Conservation (phyloP, 2,329 filamentous ascomycete genomes). For the Trichophyton rubrum region DNA sequence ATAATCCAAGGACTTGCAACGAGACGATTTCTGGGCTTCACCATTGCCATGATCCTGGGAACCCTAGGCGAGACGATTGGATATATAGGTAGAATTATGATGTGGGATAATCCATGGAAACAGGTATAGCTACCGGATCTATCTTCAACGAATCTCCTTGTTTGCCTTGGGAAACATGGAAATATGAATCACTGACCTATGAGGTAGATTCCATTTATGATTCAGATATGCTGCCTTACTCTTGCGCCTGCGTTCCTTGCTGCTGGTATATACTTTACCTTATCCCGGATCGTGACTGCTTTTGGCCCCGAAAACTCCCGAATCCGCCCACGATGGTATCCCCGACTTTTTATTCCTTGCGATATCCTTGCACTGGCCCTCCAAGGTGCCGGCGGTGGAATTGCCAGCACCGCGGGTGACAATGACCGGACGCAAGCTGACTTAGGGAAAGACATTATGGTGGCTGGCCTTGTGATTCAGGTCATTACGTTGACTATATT, state of each 20-base stretch:
- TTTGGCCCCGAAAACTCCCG: conserved; percentile 25
- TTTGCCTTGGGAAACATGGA: not conserved
- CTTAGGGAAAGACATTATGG: conserved; percentile 27
- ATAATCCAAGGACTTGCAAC: conserved; percentile 8
- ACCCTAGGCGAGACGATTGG: conserved; percentile 46
- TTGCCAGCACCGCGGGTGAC: conserved; percentile 34
- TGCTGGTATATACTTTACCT: conserved; percentile 51
- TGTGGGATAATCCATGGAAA: conserved; percentile 39
- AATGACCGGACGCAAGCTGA: conserved; percentile 12
- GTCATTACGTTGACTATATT: conserved; percentile 29
- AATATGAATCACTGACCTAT: not conserved
- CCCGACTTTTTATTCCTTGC: conserved; percentile 46
- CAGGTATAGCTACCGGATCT: conserved; percentile 5
- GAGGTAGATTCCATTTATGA: conserved; percentile 20
- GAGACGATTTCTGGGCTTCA: conserved; percentile 11
- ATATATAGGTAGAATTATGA: conserved; percentile 46
- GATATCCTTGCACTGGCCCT: conserved; percentile 50
- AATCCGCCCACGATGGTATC: conserved; percentile 24
- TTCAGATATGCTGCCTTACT: conserved; percentile 41
- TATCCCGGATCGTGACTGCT: conserved; percentile 32
- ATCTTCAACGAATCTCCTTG: not conserved
- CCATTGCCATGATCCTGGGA: conserved; percentile 42
- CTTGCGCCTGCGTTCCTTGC: conserved; percentile 54
- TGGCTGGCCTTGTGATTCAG: conserved; percentile 33
- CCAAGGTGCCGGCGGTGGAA: conserved; percentile 48